phyloP scores from a whole-genome alignment of 2,329 filamentous ascomycete genomes.

The Raffaelea deltoideospora region DNA sequence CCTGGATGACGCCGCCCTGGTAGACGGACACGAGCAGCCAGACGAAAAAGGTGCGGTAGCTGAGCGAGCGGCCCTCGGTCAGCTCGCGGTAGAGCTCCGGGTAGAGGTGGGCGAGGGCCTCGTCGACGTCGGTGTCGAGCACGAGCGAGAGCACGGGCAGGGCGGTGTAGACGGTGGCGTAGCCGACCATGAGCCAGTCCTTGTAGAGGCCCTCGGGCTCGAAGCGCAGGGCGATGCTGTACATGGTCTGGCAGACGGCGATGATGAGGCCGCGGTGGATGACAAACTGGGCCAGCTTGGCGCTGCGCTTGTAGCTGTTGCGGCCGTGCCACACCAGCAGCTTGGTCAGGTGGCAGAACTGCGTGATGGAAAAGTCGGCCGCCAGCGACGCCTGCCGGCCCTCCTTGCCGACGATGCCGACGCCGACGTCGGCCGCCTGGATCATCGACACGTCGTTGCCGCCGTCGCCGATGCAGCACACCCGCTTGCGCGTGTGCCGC shows the following conservation, averaged over 20 bases:
- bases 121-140: slow-evolving; percentile 88
- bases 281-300: slow-evolving; percentile 93
- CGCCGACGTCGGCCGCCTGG: slow-evolving; percentile 91
- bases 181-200: slow-evolving; percentile 94
- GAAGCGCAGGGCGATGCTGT: slow-evolving; percentile 82
- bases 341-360: slow-evolving; percentile 90
- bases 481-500: slow-evolving; percentile 79
- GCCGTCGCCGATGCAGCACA: slow-evolving; percentile 94
- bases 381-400: slow-evolving; percentile 87
- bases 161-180: slow-evolving; percentile 92
- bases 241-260: slow-evolving; percentile 91
- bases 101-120: slow-evolving; percentile 84
- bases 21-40: slow-evolving; percentile 95
- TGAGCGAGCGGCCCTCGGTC: slow-evolving; percentile 73
- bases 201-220: slow-evolving; percentile 90
- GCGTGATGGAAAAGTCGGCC: slow-evolving; percentile 90
- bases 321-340: slow-evolving; percentile 97
- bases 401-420: slow-evolving; percentile 97
- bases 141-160: slow-evolving; percentile 85
- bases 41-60: slow-evolving; percentile 87
- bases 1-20: slow-evolving; percentile 89
- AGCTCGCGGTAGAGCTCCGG: slow-evolving; percentile 96
- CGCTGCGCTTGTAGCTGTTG: slow-evolving; percentile 90
- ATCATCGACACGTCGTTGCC: slow-evolving; percentile 99
- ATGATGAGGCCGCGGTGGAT: slow-evolving; percentile 96